Base-by-base conservation (phyloP, 257 asterid species). In the Rubia yunnanensis region DNA sequence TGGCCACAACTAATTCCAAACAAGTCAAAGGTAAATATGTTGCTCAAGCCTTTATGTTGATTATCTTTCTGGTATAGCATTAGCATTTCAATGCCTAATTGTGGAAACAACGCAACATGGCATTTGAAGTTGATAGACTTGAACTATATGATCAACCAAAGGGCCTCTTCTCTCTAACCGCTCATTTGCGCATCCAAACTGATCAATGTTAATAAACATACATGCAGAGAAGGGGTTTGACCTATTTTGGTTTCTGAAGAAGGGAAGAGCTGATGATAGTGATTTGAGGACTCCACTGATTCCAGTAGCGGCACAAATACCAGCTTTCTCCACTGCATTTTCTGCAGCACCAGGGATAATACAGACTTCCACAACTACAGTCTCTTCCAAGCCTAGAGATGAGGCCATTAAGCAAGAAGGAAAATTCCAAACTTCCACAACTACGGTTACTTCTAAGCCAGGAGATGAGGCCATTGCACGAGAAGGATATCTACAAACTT, bases 201-300 rank as follows among this genome's bases (percentile, higher is more conserved):
- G 38, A 57, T 28, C 22, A 6, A 15, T 57, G 63, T 15, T 57
- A 27, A 30, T 28, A 13, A 15, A 57, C 36, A 57, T 28, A 30
- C 28, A 30, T 57, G 63, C 63, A 57, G 63, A 5, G 26, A 58
- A 58, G 44, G 63, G 63, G 7, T 58, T 58, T 31, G 63, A 58
- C 22, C 24, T 58, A 3, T 58, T 58, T 26, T 30, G 63, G 63
- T 30, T 58, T 31, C 20, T 58, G 26, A 58, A 10, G 20, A 58
- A n/a, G 41, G 35, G 44, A 58, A 31, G 44, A 58, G 26, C 14
- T 18, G 63, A 58, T 0, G 63, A 58, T 14, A 30, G 10, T 58
- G 63, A n/a, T 58, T 31, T 31, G 20, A 58, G 41, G 34, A 5
- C 44, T 4, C 63, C 63, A 31, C 26, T 58, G 63, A 14, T 58